Conservation (phyloP, 169 alveolate species). For the Eimeria acervulina region DNA sequence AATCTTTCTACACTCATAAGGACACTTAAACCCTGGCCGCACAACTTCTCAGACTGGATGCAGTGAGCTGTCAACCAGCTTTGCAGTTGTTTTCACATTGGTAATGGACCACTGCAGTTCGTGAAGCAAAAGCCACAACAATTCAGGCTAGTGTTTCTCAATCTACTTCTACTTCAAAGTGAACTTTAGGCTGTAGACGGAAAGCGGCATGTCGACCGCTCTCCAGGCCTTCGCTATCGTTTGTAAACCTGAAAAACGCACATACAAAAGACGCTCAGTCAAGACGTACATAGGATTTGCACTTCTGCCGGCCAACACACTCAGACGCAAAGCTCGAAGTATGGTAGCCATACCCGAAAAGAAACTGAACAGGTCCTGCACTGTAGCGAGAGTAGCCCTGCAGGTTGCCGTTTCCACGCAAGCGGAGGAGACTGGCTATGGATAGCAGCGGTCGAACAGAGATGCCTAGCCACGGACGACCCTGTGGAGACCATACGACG, state of each 20-base stretch:
- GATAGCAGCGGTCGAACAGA: constrained; percentile 69
- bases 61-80: background rate
- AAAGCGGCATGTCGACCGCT: constrained; percentile 20
- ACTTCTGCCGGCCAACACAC: background rate
- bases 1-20: background rate
- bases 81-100: background rate
- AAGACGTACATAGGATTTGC: background rate
- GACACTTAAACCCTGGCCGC: background rate
- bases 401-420: constrained; percentile 73
- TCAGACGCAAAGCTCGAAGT: background rate
- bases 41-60: background rate
- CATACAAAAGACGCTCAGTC: background rate
- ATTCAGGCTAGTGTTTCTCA: background rate
- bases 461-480: constrained; percentile 68
- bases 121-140: background rate
- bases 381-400: constrained; percentile 76
- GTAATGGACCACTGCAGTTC: background rate
- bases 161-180: constrained; percentile 67
- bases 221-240: constrained; percentile 66
- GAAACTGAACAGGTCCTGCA: constrained; percentile 60
- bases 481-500: background rate
- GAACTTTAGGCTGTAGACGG: constrained; percentile 77
- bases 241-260: constrained; percentile 39
- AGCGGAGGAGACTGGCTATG: constrained; percentile 61
- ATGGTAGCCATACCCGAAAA: constrained; percentile 77